These are phyloP conservation scores for Xylaria curta DNA, from an alignment of 495 filamentous ascomycete genomes.

Conservation along the genomic window DNA sequence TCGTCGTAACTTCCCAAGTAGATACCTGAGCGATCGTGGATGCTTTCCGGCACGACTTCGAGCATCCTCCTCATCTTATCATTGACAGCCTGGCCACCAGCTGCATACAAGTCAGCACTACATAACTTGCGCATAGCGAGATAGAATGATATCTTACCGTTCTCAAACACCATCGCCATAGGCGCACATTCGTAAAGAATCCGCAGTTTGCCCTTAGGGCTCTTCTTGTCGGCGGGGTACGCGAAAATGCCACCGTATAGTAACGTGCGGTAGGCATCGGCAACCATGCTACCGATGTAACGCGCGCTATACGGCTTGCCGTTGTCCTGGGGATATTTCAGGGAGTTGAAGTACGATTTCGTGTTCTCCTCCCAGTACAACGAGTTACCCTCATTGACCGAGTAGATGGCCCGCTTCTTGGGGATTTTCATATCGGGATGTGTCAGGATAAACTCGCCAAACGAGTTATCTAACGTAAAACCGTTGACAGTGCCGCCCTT, in stretches of 20 bases:
- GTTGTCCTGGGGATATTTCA: slow-evolving; percentile 75
- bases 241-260: slow-evolving; percentile 97
- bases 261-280: slow-evolving; percentile 94
- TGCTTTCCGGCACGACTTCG: slow-evolving; percentile 86
- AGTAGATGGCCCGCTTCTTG: slow-evolving; percentile 84
- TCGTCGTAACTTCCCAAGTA: slow-evolving; percentile 95
- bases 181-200: slow-evolving; percentile 99
- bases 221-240: slow-evolving; percentile 97
- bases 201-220: slow-evolving; percentile 94
- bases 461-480: slow-evolving; percentile 93
- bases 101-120: slow-evolving; percentile 49
- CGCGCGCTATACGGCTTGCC: slow-evolving; percentile 92
- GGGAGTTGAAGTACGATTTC: slow-evolving; percentile 83
- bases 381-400: slow-evolving; percentile 97
- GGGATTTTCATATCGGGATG: slow-evolving; percentile 94
- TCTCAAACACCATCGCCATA: slow-evolving; percentile 99
- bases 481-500: slow-evolving; percentile 91
- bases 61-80: slow-evolving; percentile 89
- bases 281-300: slow-evolving; percentile 98
- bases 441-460: slow-evolving; percentile 98
- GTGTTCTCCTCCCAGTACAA: slow-evolving; percentile 92
- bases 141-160: slow-evolving; percentile 63
- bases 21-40: slow-evolving; percentile 95
- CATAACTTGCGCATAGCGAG: background rate
- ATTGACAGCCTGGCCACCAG: slow-evolving; percentile 90